A percentile compares a stretch with the other conserved stretches of the same genome.
Conservation (phyloP, 441 rosid genomes). For the Populus tomentosa region DNA sequence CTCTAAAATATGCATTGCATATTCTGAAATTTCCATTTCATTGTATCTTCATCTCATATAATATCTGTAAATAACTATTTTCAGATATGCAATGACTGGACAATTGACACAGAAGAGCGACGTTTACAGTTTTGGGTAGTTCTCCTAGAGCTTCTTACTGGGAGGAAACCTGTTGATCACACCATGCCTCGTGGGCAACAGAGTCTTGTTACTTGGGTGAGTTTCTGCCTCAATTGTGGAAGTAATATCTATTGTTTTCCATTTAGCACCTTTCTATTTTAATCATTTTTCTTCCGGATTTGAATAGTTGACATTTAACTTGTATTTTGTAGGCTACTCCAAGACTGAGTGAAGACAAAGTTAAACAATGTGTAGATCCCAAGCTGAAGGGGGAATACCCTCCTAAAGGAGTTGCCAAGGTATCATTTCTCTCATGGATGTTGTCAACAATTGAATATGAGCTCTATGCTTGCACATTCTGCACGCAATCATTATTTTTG, state of each 20-base stretch:
- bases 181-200: conserved; percentile 99
- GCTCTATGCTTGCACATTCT: too few species aligned
- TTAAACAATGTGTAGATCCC: too few species aligned
- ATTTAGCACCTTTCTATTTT: not conserved
- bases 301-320: conserved; percentile 1
- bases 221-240: conserved; percentile 17
- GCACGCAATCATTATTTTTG: conserved; percentile 8
- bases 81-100: conserved; percentile 98
- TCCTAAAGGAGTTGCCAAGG: conserved; percentile 98
- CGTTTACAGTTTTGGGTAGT: conserved; percentile 98
- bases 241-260: not conserved
- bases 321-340: conserved; percentile 88
- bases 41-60: not conserved
- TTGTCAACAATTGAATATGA: too few species aligned
- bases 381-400: conserved; percentile 32
- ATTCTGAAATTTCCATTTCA: not conserved
- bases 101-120: conserved; percentile 99
- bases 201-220: conserved; percentile 96
- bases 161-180: conserved; percentile 99
- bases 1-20: not conserved
- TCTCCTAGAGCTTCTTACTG: conserved; percentile 90
- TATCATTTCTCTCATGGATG: too few species aligned
- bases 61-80: not conserved
- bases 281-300: not conserved
- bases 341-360: conserved; percentile 92